A percentile compares a stretch with the other conserved stretches of the same genome.
phyloP scores from a whole-genome alignment of 1,139 yeast genomes.

The Scheffersomyces parashehatae region DNA sequence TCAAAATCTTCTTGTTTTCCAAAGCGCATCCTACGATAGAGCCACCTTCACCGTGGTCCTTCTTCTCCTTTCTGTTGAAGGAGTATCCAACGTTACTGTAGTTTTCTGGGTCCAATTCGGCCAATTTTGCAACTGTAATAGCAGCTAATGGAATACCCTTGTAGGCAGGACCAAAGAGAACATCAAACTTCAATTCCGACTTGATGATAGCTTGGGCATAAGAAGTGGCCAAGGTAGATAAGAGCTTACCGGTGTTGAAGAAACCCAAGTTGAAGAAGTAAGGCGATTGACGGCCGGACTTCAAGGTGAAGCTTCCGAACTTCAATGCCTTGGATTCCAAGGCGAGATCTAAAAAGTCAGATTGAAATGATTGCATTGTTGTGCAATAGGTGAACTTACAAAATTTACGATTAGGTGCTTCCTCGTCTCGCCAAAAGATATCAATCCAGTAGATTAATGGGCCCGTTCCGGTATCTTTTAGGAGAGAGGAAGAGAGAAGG shows the following conservation, averaged over 20 bases:
- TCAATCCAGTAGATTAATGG: background rate
- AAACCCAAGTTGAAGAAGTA: slow-evolving; percentile 94
- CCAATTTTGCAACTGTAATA: slow-evolving; percentile 85
- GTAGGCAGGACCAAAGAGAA: slow-evolving; percentile 95
- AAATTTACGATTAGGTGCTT: slow-evolving; percentile 1
- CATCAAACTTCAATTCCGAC: slow-evolving; percentile 81
- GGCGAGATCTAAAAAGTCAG: slow-evolving; percentile 76
- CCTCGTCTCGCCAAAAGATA: slow-evolving; percentile 1
- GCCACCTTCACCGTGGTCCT: slow-evolving; percentile 99
- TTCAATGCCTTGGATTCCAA: slow-evolving; percentile 77
- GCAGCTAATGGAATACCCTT: slow-evolving; percentile 97
- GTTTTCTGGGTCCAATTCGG: slow-evolving; percentile 82
- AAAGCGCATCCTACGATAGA: slow-evolving; percentile 83
- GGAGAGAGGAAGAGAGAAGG: slow-evolving; percentile 5
- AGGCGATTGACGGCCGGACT: slow-evolving; percentile 93
- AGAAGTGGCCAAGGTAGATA: slow-evolving; percentile 79
- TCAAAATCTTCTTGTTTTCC: slow-evolving; percentile 68
- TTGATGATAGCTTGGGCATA: slow-evolving; percentile 86
- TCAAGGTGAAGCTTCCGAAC: slow-evolving; percentile 86
- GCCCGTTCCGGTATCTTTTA: background rate
- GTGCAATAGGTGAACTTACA: background rate
- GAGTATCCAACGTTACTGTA: slow-evolving; percentile 68
- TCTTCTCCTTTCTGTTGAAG: slow-evolving; percentile 87
- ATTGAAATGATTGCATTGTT: slow-evolving; percentile 48
- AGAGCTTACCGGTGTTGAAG: slow-evolving; percentile 76